Evolutionary conservation across 1,139 yeast genomes (phyloP).

Genomic region (Pichia kudriavzevii): DNA sequence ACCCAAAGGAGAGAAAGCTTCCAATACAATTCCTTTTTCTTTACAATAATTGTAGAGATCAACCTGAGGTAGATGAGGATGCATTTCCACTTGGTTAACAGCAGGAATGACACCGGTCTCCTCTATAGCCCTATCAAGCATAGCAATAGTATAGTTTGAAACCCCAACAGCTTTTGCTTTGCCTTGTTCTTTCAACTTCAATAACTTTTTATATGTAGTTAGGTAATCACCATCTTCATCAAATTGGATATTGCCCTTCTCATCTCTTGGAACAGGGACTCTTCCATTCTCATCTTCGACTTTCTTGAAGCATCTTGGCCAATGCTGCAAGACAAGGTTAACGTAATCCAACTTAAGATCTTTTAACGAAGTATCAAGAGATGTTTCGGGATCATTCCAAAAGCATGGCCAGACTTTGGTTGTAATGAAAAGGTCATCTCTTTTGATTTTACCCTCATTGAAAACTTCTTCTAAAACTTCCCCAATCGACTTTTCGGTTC

Average conservation of each 20-base stretch:
- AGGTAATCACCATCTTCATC: slow-evolving; percentile 33
- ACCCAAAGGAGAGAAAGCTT: slow-evolving; percentile 69
- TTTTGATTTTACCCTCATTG: slow-evolving; percentile 34
- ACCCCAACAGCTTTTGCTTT: slow-evolving; percentile 52
- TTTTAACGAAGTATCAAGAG: slow-evolving; percentile 25
- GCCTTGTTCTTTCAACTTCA: slow-evolving; percentile 33
- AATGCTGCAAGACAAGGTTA: slow-evolving; percentile 42
- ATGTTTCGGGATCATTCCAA: slow-evolving; percentile 22
- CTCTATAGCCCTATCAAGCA: slow-evolving; percentile 39
- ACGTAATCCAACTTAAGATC: slow-evolving; percentile 39
- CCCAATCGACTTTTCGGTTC: slow-evolving; percentile 64
- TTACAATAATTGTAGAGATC: slow-evolving; percentile 50
- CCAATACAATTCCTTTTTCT: slow-evolving; percentile 45
- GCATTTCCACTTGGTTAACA: slow-evolving; percentile 53
- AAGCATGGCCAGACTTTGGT: slow-evolving; percentile 59
- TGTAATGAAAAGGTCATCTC: slow-evolving; percentile 69
- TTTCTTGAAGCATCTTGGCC: slow-evolving; percentile 33
- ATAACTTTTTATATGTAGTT: slow-evolving; percentile 38
- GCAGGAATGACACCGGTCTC: slow-evolving; percentile 43
- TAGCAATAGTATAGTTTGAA: slow-evolving; percentile 45
- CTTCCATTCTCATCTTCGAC: slow-evolving; percentile 14
- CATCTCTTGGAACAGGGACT: slow-evolving; percentile 16
- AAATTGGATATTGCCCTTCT: slow-evolving; percentile 14
- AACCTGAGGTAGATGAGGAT: slow-evolving; percentile 59
- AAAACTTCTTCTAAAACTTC: slow-evolving; percentile 55